Percentiles rank a stretch among this genome's conserved stretches.
phyloP scores from a whole-genome alignment of 108 stramenopile species.

The Pseudonitzschia pungens region DNA sequence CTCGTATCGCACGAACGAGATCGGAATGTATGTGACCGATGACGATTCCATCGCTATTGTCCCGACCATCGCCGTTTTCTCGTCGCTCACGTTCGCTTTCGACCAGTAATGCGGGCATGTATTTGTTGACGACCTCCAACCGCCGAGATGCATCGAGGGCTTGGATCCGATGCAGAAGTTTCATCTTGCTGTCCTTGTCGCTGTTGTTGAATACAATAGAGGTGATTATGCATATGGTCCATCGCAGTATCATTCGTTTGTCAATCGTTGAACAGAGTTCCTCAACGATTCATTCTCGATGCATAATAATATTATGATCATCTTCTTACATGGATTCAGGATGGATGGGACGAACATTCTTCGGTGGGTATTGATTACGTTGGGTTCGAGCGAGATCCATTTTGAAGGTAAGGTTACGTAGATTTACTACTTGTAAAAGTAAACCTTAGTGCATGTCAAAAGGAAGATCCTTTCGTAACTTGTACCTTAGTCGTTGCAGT shows the following conservation, averaged over 20 bases:
- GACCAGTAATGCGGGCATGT: slow-evolving; percentile 12
- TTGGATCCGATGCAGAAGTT: slow-evolving; percentile 16
- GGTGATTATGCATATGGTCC: background rate
- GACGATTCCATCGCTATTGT: background rate
- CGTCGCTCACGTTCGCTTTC: background rate
- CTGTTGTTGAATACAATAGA: background rate
- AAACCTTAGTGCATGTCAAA: too few relatives aligned
- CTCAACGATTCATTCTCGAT: background rate
- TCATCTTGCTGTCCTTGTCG: slow-evolving; percentile 4
- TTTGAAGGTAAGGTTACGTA: too few relatives aligned
- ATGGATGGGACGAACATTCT: background rate
- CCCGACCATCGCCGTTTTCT: background rate
- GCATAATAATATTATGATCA: background rate
- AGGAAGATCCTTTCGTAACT: too few relatives aligned
- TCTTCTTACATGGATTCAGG: too few relatives aligned
- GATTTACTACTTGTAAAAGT: too few relatives aligned
- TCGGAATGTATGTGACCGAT: slow-evolving; percentile 12
- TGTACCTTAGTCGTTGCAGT: too few relatives aligned
- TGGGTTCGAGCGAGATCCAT: too few relatives aligned
- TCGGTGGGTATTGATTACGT: too few relatives aligned
- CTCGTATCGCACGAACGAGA: background rate
- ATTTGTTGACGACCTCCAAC: slow-evolving; percentile 8
- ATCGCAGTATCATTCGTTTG: background rate
- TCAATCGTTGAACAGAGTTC: too few relatives aligned
- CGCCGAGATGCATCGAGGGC: slow-evolving; percentile 18